A percentile compares a stretch with the other conserved stretches of the same genome.
Conservation (phyloP, 345 rosid species). For the Lumnitzera racemosa region DNA sequence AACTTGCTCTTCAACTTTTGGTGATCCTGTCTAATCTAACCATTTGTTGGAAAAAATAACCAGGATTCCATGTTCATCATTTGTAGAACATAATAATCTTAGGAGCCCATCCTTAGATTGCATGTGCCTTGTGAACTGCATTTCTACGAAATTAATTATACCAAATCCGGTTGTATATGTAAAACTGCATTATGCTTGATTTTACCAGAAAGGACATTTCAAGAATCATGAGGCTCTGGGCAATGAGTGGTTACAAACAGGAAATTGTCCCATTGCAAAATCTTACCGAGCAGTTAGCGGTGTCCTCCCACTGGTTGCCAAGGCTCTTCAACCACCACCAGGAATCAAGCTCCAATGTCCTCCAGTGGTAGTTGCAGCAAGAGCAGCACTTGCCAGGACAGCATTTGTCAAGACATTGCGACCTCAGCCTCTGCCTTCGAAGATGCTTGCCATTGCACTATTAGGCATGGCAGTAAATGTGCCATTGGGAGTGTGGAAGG, state of each 20-base stretch:
- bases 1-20: no score
- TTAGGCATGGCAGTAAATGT: conserved; percentile 86
- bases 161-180: not conserved
- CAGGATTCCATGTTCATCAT: not conserved
- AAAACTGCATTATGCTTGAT: not conserved
- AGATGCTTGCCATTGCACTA: conserved; percentile 69
- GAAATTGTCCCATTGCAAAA: conserved; percentile 86
- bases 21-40: no score
- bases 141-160: not conserved
- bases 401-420: conserved; percentile 61
- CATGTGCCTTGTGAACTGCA: no score
- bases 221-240: conserved; percentile 63
- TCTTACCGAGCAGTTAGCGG: conserved; percentile 67
- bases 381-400: conserved; percentile 78
- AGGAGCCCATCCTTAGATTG: not conserved
- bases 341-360: conserved; percentile 71
- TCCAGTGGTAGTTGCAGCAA: conserved; percentile 69
- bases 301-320: conserved; percentile 67
- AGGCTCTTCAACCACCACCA: conserved; percentile 52
- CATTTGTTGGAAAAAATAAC: no score
- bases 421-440: conserved; percentile 84
- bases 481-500: conserved; percentile 83
- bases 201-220: conserved; percentile 41
- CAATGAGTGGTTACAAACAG: conserved; percentile 68
- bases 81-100: not conserved